Conservation (phyloP, 257 asterid species). For the Solanum virginianum region DNA sequence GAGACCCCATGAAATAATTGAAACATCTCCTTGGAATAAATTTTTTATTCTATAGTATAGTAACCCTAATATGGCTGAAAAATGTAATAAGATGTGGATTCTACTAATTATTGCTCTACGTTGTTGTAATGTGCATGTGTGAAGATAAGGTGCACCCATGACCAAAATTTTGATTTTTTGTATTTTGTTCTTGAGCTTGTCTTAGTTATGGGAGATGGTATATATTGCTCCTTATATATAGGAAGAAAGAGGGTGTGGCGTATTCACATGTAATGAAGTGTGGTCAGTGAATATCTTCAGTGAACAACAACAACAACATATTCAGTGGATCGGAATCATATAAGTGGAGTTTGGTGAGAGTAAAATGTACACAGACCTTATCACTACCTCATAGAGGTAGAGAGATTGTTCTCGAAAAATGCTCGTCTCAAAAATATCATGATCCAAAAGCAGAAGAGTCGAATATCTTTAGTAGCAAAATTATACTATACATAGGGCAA, state of each 20-base stretch:
- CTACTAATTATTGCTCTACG: constrained; percentile 43
- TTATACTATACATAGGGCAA: no score
- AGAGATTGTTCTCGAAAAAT: no score
- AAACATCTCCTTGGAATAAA: constrained; percentile 21
- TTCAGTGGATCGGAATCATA: no score
- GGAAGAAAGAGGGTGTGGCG: background rate
- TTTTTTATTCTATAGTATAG: constrained; percentile 51
- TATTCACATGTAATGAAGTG: no score
- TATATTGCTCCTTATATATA: background rate
- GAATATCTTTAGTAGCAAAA: no score
- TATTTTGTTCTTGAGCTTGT: background rate
- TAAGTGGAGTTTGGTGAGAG: no score
- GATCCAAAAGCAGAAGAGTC: no score
- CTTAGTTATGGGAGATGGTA: background rate
- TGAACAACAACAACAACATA: no score
- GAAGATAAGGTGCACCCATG: constrained; percentile 18
- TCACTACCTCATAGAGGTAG: no score
- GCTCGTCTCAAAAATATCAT: no score
- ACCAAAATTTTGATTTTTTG: background rate
- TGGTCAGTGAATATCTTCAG: no score
- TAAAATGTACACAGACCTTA: no score
- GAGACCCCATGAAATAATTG: constrained; percentile 36
- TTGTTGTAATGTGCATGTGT: constrained; percentile 52
- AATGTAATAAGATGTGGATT: constrained; percentile 51
- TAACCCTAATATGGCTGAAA: constrained; percentile 28